Conservation (phyloP, 768 basidiomycete species). For the Boletus subcaerulescens region DNA sequence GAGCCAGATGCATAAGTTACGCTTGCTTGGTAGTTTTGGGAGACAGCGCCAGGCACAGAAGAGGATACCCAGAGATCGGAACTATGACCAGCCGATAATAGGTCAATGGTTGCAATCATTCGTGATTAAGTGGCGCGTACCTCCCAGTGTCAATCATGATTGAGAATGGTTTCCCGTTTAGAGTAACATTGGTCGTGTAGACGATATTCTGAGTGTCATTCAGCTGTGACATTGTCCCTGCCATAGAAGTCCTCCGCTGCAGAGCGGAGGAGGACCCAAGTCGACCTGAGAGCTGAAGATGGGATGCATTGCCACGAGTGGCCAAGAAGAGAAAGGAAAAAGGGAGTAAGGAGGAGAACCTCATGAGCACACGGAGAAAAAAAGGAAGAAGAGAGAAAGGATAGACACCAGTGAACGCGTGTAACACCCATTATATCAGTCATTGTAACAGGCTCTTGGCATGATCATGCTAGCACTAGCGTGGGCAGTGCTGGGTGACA, state of each 20-base stretch:
- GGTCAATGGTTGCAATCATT: not conserved
- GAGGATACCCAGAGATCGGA: slow-evolving; percentile 65
- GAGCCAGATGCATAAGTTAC: slow-evolving; percentile 55
- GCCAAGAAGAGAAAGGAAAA: slow-evolving; percentile 8
- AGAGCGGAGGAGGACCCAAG: slow-evolving; percentile 6
- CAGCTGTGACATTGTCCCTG: slow-evolving; percentile 27
- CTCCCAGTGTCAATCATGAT: slow-evolving; percentile 47
- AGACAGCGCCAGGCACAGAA: slow-evolving; percentile 36
- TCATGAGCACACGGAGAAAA: slow-evolving; percentile 7
- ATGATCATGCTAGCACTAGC: too few relatives aligned
- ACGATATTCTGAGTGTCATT: slow-evolving; percentile 31
- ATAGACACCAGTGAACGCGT: not conserved
- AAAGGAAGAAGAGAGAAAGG: not conserved
- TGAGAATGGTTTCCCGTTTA: slow-evolving; percentile 34
- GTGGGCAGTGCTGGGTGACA: too few relatives aligned
- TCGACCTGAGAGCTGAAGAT: slow-evolving; percentile 17
- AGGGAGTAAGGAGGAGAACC: slow-evolving; percentile 1
- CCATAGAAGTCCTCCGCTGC: slow-evolving; percentile 26
- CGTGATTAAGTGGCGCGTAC: slow-evolving; percentile 22
- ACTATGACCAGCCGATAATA: slow-evolving; percentile 31
- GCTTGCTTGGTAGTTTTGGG: slow-evolving; percentile 36
- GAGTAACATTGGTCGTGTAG: slow-evolving; percentile 39
- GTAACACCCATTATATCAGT: too few relatives aligned
- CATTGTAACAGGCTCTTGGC: too few relatives aligned
- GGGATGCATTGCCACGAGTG: slow-evolving; percentile 6